A percentile compares a stretch with the other conserved stretches of the same genome.
phyloP scores from a whole-genome alignment of 2,329 filamentous ascomycete genomes.

The Elsinoe ampelina region DNA sequence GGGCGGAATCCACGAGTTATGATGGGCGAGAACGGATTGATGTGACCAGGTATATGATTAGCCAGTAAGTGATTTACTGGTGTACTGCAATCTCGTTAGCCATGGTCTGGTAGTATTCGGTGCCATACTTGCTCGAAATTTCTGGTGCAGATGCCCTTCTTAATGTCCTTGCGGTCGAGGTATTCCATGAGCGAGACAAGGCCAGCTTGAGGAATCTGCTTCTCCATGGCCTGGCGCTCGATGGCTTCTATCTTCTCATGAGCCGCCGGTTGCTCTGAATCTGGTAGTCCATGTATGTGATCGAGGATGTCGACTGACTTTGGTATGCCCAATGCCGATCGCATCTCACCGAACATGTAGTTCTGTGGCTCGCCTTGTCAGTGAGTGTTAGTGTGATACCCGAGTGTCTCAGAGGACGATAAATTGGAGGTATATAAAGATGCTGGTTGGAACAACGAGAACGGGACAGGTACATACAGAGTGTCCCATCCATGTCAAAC shows the following conservation, averaged over 20 bases:
- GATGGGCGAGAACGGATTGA: slow-evolving; percentile 58
- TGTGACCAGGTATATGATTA: slow-evolving; percentile 60
- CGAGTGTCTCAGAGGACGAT: not conserved
- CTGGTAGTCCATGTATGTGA: slow-evolving; percentile 69
- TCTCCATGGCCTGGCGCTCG: slow-evolving; percentile 69
- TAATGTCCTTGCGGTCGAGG: slow-evolving; percentile 56
- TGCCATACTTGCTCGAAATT: slow-evolving; percentile 62
- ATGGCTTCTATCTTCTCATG: slow-evolving; percentile 67
- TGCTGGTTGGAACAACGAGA: not conserved
- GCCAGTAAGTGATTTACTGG: slow-evolving; percentile 65
- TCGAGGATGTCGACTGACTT: slow-evolving; percentile 75
- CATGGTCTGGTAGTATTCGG: not conserved
- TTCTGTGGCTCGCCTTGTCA: slow-evolving; percentile 69
- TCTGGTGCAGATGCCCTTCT: slow-evolving; percentile 82
- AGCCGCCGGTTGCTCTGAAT: slow-evolving; percentile 46
- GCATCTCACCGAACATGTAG: slow-evolving; percentile 93
- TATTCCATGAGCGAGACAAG: slow-evolving; percentile 72
- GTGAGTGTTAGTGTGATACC: not conserved
- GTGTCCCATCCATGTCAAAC: slow-evolving; percentile 91
- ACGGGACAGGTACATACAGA: slow-evolving; percentile 53
- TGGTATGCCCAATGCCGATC: slow-evolving; percentile 59
- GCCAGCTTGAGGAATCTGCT: slow-evolving; percentile 74
- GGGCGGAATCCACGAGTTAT: slow-evolving; percentile 74
- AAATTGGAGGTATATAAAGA: not conserved
- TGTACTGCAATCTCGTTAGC: slow-evolving; percentile 28